These are phyloP conservation scores for Kockiozyma suomiensis DNA, from an alignment of 805 yeast genomes.

Conservation along the genomic window DNA sequence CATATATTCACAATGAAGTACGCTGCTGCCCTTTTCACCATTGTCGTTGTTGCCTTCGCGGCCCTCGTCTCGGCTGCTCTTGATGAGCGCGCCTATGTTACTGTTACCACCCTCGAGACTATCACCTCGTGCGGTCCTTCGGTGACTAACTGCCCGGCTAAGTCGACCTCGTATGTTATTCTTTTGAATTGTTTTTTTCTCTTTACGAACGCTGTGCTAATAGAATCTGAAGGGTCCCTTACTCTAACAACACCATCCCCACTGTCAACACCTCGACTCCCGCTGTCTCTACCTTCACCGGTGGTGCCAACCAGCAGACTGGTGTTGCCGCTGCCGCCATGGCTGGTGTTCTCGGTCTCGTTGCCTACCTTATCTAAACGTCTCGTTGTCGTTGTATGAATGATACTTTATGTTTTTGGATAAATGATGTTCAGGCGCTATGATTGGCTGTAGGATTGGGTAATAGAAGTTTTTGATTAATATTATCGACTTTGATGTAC, in stretches of 20 bases:
- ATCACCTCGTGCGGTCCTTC: slow-evolving; percentile 51
- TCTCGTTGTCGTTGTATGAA: neutral
- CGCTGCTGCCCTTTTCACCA: slow-evolving; percentile 27
- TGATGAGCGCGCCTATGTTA: slow-evolving; percentile 34
- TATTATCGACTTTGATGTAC: neutral
- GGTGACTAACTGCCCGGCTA: slow-evolving; percentile 54
- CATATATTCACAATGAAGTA: slow-evolving; percentile 32
- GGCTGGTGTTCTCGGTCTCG: slow-evolving; percentile 36
- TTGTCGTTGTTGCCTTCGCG: slow-evolving; percentile 25
- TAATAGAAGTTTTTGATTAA: too few relatives aligned
- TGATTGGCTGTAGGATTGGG: neutral
- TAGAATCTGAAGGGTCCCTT: slow-evolving; percentile 6
- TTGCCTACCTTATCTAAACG: slow-evolving; percentile 37
- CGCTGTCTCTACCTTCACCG: slow-evolving; percentile 33
- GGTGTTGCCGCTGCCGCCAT: slow-evolving; percentile 30
- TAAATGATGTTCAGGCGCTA: neutral
- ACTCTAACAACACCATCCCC: slow-evolving; percentile 27
- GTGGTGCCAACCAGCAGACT: slow-evolving; percentile 31
- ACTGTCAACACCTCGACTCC: slow-evolving; percentile 36
- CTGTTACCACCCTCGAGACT: slow-evolving; percentile 50
- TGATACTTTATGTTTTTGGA: slow-evolving; percentile 4
- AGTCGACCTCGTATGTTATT: slow-evolving; percentile 18
- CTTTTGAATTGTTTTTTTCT: neutral
- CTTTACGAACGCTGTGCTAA: neutral
- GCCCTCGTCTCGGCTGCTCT: slow-evolving; percentile 29